Evolutionary conservation across 352 stramenopile genomes (phyloP).

Genomic region (Pythium sp.): DNA sequence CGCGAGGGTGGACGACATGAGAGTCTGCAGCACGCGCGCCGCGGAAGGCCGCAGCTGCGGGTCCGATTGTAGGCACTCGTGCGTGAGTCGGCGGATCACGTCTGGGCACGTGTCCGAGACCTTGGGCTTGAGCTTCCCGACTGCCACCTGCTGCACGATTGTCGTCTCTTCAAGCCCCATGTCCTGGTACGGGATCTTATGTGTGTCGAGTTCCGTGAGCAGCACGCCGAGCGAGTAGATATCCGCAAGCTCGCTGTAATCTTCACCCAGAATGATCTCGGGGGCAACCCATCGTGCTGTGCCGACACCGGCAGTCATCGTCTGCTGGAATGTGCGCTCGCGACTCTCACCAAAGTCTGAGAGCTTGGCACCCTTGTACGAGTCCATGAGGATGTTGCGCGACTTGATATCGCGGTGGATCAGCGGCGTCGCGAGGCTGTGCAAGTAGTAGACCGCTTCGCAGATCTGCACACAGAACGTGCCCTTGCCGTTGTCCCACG

Average conservation of each 20-base stretch:
- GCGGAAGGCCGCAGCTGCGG: constrained; percentile 62
- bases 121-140: constrained; percentile 74
- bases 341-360: constrained; percentile 77
- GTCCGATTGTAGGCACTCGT: constrained; percentile 83
- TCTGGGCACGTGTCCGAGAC: constrained; percentile 74
- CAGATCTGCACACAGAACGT: constrained; percentile 77
- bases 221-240: constrained; percentile 76
- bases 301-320: constrained; percentile 72
- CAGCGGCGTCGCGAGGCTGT: constrained; percentile 81
- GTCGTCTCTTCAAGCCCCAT: constrained; percentile 67
- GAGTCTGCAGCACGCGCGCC: constrained; percentile 65
- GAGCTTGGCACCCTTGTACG: constrained; percentile 65
- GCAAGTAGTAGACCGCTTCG: constrained; percentile 86
- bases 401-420: constrained; percentile 93
- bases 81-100: constrained; percentile 71
- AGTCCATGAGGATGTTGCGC: constrained; percentile 88
- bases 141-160: constrained; percentile 79
- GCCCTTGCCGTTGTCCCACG: constrained; percentile 61
- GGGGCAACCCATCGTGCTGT: constrained; percentile 75
- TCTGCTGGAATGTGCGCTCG: constrained; percentile 69
- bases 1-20: constrained; percentile 61
- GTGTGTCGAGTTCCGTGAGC: constrained; percentile 67
- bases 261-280: constrained; percentile 76
- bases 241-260: constrained; percentile 69
- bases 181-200: constrained; percentile 71